A percentile compares a stretch with the other conserved stretches of the same genome.
Evolutionary conservation across 2,329 filamentous ascomycete species (phyloP).

Genomic region (Calonectria crousiana): DNA sequence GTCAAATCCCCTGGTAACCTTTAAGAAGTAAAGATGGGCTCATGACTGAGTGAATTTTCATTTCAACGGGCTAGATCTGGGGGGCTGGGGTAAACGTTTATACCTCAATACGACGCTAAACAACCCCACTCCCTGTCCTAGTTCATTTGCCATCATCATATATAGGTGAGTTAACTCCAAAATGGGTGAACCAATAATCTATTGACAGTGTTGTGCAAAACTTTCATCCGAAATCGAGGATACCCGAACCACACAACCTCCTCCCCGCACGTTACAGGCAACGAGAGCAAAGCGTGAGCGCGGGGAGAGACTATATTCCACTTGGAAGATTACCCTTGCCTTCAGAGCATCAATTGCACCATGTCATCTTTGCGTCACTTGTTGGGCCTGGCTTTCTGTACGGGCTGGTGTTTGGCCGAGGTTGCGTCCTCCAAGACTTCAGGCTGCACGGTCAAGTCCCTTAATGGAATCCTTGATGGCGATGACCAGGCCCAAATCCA

Average conservation of each 20-base stretch:
- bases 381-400: background rate
- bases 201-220: background rate
- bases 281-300: background rate
- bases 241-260: background rate
- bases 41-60: background rate
- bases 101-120: background rate
- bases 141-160: background rate
- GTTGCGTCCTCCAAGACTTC: background rate
- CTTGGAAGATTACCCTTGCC: background rate
- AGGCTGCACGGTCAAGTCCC: background rate
- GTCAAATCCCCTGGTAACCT: background rate
- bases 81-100: slow-evolving; percentile 5
- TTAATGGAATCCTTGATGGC: background rate
- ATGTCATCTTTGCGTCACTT: background rate
- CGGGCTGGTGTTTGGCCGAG: background rate
- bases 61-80: background rate
- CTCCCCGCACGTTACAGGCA: background rate
- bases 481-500: background rate
- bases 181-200: background rate
- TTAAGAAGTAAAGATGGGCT: background rate
- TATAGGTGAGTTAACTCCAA: background rate
- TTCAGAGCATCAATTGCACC: background rate
- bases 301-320: background rate
- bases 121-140: background rate
- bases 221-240: background rate